Evolutionary conservation across 345 rosid species (phyloP), one percentile per base, ranked within the genome.

Genomic region (Crucihimalaya himalaica): DNA sequence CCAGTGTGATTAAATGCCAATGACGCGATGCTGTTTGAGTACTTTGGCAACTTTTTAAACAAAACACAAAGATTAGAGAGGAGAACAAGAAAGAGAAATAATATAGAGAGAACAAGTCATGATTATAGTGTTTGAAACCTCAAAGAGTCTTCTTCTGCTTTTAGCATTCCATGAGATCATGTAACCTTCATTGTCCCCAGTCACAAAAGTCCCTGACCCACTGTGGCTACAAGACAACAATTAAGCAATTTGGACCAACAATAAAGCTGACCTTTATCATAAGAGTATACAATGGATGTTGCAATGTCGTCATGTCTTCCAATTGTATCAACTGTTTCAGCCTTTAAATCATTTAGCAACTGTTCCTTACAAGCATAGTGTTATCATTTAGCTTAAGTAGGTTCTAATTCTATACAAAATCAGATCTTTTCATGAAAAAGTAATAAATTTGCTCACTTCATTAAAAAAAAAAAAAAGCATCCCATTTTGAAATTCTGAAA

Each of bases 221-320:
- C 98, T 77, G 68, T 76, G 42, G 8, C 65, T 70, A 79, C 34
- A 40, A 67, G 29, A 52, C 19, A 35, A 35, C 48, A 37, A 40
- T 19, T 37, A 27, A 54, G 51, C 3, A 53, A 8, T 53, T 39
- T 0, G 2, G 27, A 68, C 13, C 39, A 67, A 9, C 39, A n/a
- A n/a, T n/a, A n/a, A 46, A 75, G 54, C 92, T 82, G 80, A 90
- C 99, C 58, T 31, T 90, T 82, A 78, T 86, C 85, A 55, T 60
- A 68, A 43, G 93, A 92, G 75, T 72, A 85, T 8, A 66, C 85
- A 62, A 92, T 70, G 18, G 89, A 86, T 20, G 89, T 87, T 55
- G 92, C 92, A 66, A 89, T 70, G 65, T 88, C 94, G 23, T 78
- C 82, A 84, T 92, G 99, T 21, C 77, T 82, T 62, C 99, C 99